Evolutionary conservation across 129 eudicot species (phyloP).

Genomic region (Silybum marianum): DNA sequence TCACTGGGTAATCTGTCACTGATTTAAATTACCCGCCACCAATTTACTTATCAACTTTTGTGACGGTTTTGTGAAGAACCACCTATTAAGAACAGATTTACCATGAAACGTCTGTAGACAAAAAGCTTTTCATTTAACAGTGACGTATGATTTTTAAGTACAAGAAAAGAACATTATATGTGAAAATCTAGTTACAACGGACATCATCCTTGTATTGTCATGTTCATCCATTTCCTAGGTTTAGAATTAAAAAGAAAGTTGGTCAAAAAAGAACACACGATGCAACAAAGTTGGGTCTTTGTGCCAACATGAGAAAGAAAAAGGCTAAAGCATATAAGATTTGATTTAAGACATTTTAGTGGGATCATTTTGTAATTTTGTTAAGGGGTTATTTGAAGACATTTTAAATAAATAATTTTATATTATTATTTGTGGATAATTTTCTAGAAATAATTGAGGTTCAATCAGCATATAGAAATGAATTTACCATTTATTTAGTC

Average conservation of each 20-base stretch:
- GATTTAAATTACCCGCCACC: too few species aligned
- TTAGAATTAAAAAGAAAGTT: neutral
- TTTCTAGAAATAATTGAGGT: too few species aligned
- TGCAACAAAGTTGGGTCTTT: slow-evolving; percentile 6
- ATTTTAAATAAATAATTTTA: neutral
- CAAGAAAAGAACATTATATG: neutral
- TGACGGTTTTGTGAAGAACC: too few species aligned
- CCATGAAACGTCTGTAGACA: too few species aligned
- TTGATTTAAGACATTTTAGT: neutral
- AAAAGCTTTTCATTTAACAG: too few species aligned
- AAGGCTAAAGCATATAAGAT: neutral
- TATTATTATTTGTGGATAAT: neutral
- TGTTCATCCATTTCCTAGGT: neutral
- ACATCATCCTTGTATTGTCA: neutral
- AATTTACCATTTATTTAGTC: too few species aligned
- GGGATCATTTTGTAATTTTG: neutral
- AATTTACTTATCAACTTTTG: too few species aligned
- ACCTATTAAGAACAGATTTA: too few species aligned
- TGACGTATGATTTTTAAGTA: neutral
- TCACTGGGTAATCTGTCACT: too few species aligned
- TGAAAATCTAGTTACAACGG: neutral
- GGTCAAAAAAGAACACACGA: slow-evolving; percentile 5
- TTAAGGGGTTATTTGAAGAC: neutral
- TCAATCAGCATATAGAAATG: too few species aligned
- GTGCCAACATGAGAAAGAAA: slow-evolving; percentile 9